These are phyloP conservation scores for Angomonas ambiguus DNA, from an alignment of 208 protist species.

Conservation along the genomic window DNA sequence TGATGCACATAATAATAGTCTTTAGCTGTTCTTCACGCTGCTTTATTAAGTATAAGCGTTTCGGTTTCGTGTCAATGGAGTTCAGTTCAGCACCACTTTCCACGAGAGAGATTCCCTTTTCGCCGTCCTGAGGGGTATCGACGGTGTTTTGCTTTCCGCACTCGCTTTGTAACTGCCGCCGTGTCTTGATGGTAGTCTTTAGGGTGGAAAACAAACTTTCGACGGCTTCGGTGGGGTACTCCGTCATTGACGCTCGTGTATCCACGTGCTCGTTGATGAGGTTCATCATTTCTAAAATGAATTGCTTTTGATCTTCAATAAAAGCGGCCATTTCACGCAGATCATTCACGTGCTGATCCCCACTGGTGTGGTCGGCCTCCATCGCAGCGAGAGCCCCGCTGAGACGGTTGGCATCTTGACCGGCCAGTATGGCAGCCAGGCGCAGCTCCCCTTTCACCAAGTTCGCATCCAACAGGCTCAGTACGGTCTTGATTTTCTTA, in stretches of 20 bases:
- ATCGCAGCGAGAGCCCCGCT: slow-evolving; percentile 15
- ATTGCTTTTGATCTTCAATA: slow-evolving; percentile 23
- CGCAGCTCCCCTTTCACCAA: slow-evolving; percentile 56
- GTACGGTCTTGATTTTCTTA: slow-evolving; percentile 35
- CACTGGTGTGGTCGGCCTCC: slow-evolving; percentile 13
- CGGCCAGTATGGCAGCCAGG: slow-evolving; percentile 20
- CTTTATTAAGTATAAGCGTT: slow-evolving; percentile 22
- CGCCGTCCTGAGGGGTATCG: slow-evolving; percentile 13
- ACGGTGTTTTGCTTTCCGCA: not conserved
- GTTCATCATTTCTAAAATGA: slow-evolving; percentile 28
- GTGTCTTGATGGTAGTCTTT: slow-evolving; percentile 25
- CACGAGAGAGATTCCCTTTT: slow-evolving; percentile 11
- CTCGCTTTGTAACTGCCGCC: slow-evolving; percentile 4
- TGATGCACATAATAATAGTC: slow-evolving; percentile 50
- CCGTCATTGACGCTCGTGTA: slow-evolving; percentile 22
- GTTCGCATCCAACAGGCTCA: slow-evolving; percentile 66
- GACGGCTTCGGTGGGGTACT: slow-evolving; percentile 34
- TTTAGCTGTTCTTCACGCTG: slow-evolving; percentile 45
- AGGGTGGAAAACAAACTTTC: slow-evolving; percentile 39
- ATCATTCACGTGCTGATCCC: not conserved
- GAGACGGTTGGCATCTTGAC: slow-evolving; percentile 29
- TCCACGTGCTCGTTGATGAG: slow-evolving; percentile 54
- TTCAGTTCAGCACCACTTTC: not conserved
- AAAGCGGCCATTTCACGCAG: slow-evolving; percentile 27
- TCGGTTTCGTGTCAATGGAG: slow-evolving; percentile 16